Evolutionary conservation across 1,284 basidiomycete species (phyloP).

Genomic region (Cutaneotrichosporon sp.): DNA sequence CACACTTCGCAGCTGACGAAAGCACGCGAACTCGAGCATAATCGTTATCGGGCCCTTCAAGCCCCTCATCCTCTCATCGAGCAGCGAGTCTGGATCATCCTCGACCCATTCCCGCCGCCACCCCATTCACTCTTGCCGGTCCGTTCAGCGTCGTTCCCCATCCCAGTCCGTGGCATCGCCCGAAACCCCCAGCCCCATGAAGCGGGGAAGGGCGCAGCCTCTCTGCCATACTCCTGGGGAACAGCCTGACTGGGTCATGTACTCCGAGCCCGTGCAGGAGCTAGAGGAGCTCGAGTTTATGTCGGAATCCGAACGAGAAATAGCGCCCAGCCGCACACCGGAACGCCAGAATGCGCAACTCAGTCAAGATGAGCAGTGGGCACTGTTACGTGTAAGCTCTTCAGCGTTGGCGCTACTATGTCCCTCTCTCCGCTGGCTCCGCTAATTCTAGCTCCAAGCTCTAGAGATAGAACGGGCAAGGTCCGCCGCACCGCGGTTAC

Average conservation of each 20-base stretch:
- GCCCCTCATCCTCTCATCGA: slow-evolving; percentile 3
- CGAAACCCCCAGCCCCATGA: neutral
- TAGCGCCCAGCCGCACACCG: too few relatives aligned
- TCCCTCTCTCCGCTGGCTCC: neutral
- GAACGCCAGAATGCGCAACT: too few relatives aligned
- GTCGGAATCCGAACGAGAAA: too few relatives aligned
- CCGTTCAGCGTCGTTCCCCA: too few relatives aligned
- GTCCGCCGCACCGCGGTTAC: neutral
- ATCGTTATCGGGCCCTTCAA: slow-evolving; percentile 1
- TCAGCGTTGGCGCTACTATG: too few relatives aligned
- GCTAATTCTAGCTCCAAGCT: neutral
- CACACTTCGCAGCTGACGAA: too few relatives aligned
- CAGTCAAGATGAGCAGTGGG: neutral
- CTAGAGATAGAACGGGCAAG: neutral
- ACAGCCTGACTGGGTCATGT: slow-evolving; percentile 2
- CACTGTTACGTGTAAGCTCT: neutral
- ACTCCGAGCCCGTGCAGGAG: neutral
- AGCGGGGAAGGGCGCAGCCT: neutral
- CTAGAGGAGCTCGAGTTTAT: neutral
- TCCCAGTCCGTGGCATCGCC: neutral
- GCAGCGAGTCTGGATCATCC: slow-evolving; percentile 2
- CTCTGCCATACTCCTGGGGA: neutral
- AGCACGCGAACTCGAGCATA: neutral
- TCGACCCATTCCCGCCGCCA: neutral
- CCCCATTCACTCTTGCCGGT: neutral